Percentiles rank a stretch among this genome's conserved stretches.
These are phyloP conservation scores for Piper longum DNA, from an alignment of 164 flowering plant genomes.

Conservation along the genomic window DNA sequence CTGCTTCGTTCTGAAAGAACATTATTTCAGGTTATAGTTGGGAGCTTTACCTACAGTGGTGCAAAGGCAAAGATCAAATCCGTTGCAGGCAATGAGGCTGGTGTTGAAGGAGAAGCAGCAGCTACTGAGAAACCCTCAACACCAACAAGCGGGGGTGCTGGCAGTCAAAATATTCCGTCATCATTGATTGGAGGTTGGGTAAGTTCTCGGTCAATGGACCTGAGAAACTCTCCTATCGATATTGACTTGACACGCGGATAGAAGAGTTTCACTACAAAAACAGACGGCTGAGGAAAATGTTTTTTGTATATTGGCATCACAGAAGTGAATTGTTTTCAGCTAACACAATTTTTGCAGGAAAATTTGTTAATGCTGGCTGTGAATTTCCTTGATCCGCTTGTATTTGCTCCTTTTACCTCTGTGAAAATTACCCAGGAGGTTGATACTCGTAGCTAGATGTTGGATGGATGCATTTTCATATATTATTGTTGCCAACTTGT, in stretches of 20 bases:
- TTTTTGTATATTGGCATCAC: conserved; percentile 28
- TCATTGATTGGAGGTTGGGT: conserved; percentile 35
- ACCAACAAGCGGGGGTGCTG: conserved; percentile 15
- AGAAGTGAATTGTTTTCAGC: background rate
- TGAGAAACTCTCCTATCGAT: conserved; percentile 39
- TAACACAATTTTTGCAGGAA: conserved; percentile 3
- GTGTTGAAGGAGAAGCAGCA: conserved; percentile 16
- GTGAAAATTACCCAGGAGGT: background rate
- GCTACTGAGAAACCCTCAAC: conserved; percentile 20
- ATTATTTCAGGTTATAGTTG: conserved; percentile 53
- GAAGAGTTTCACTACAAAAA: conserved; percentile 2
- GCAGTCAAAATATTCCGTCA: conserved; percentile 22
- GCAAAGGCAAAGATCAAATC: conserved; percentile 33
- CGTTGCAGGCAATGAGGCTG: conserved; percentile 15
- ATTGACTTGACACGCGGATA: conserved; percentile 72
- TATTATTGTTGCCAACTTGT: background rate
- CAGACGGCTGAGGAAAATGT: conserved; percentile 2
- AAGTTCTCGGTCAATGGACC: conserved; percentile 33
- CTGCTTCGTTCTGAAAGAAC: background rate
- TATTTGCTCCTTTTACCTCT: background rate
- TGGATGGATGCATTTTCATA: background rate
- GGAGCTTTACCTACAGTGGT: conserved; percentile 32
- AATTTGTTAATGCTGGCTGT: background rate
- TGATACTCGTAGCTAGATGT: background rate
- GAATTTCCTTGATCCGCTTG: background rate